Conservation (phyloP, 768 basidiomycete species). For the Tephrocybe rancida region DNA sequence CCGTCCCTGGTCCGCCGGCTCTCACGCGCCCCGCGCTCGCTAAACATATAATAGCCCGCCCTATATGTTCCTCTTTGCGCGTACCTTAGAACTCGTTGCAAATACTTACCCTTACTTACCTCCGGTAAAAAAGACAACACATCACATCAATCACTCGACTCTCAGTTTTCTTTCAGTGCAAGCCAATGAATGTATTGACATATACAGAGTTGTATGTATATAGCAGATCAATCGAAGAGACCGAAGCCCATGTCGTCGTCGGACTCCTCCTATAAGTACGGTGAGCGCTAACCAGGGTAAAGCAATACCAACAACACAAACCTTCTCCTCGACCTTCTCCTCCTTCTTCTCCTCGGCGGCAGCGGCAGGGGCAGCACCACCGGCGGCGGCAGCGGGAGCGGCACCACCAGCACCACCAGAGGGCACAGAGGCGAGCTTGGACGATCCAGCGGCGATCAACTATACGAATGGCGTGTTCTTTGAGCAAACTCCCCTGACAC, state of each 20-base stretch:
- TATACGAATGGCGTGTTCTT: slow-evolving; percentile 27
- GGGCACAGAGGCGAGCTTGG: slow-evolving; percentile 96
- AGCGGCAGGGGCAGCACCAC: slow-evolving; percentile 55
- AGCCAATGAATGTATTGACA: slow-evolving; percentile 7
- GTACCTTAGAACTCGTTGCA: no score
- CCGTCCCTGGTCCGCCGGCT: slow-evolving; percentile 24
- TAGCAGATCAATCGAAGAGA: slow-evolving; percentile 79
- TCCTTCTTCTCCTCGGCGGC: slow-evolving; percentile 81
- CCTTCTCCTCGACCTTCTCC: slow-evolving; percentile 91
- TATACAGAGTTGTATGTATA: slow-evolving; percentile 14
- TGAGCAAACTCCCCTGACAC: background rate
- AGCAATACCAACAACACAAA: slow-evolving; percentile 29
- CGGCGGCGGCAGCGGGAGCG: slow-evolving; percentile 52
- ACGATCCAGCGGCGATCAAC: slow-evolving; percentile 91
- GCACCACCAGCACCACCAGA: slow-evolving; percentile 85
- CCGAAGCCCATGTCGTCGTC: slow-evolving; percentile 99
- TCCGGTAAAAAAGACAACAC: no score
- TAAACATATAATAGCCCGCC: background rate
- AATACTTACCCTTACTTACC: slow-evolving; percentile 8
- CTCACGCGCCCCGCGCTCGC: slow-evolving; percentile 5
- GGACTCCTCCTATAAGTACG: slow-evolving; percentile 71
- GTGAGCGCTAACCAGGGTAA: slow-evolving; percentile 4
- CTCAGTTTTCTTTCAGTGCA: background rate
- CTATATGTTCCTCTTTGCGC: background rate
- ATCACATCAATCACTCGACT: background rate